phyloP scores from a whole-genome alignment of 371 early-diverging fungal genomes.

The Capillidium rhysosporum region DNA sequence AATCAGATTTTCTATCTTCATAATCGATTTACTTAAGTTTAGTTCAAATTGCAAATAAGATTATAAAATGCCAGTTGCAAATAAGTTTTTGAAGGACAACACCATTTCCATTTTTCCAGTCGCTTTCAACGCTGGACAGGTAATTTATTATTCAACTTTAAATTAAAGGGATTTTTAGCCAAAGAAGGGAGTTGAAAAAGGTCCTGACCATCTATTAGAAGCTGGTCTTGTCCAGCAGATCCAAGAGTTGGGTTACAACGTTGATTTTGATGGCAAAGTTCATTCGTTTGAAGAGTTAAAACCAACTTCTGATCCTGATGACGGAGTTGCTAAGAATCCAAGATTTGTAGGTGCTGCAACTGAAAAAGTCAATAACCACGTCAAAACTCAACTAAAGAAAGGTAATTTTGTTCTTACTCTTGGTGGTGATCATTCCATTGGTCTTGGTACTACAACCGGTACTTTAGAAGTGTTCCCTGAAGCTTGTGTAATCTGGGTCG shows the following conservation, averaged over 20 bases:
- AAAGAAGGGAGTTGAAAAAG: constrained; percentile 77
- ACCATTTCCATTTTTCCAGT: constrained; percentile 1
- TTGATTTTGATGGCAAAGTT: constrained; percentile 47
- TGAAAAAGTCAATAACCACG: constrained; percentile 36
- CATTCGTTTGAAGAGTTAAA: constrained; percentile 25
- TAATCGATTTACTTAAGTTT: no score
- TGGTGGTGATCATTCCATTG: constrained; percentile 93
- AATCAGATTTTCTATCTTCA: no score
- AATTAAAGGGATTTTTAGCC: constrained; percentile 21
- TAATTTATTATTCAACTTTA: background rate
- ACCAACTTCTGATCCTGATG: constrained; percentile 40
- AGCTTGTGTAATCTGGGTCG: constrained; percentile 88
- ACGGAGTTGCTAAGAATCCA: constrained; percentile 65
- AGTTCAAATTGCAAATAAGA: no score
- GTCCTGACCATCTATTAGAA: constrained; percentile 62
- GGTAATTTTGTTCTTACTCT: constrained; percentile 74
- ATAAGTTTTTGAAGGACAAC: background rate
- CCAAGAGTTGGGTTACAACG: constrained; percentile 56
- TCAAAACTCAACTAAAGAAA: constrained; percentile 32
- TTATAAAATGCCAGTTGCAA: background rate
- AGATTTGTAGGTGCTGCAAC: constrained; percentile 66
- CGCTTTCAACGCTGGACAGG: constrained; percentile 9
- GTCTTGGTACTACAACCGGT: constrained; percentile 77
- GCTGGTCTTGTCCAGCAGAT: constrained; percentile 68
- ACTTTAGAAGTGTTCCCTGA: constrained; percentile 55